Conservation (phyloP, 352 stramenopile genomes). For the Thalassiosira pacifica region DNA sequence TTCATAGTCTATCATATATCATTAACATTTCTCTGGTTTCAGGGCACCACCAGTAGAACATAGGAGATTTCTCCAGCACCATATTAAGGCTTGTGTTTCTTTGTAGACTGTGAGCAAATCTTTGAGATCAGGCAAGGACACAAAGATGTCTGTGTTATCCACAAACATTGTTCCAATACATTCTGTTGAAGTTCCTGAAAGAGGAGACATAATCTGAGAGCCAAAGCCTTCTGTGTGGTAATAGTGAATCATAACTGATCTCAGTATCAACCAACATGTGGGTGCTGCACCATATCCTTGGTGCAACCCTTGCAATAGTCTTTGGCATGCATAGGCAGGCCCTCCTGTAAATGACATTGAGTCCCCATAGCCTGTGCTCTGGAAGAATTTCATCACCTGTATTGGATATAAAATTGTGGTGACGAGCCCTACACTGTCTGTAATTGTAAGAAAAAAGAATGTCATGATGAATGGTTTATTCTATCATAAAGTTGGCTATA, state of each 20-base stretch:
- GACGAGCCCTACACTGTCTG: not conserved
- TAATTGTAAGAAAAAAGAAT: slow-evolving; percentile 8
- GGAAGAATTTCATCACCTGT: slow-evolving; percentile 23
- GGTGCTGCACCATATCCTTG: not conserved
- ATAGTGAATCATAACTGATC: too few species aligned
- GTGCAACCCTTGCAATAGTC: slow-evolving; percentile 8
- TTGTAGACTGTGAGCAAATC: not conserved
- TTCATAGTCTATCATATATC: too few species aligned
- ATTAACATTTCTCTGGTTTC: too few species aligned
- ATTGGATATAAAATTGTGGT: slow-evolving; percentile 25
- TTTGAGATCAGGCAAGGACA: not conserved
- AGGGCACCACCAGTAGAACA: too few species aligned
- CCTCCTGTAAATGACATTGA: slow-evolving; percentile 26
- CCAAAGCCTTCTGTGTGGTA: not conserved
- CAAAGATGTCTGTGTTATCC: not conserved
- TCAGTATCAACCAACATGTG: too few species aligned
- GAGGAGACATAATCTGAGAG: not conserved
- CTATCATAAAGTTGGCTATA: not conserved
- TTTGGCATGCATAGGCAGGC: too few species aligned
- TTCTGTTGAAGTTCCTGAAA: not conserved
- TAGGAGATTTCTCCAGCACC: not conserved
- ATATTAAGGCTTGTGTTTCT: not conserved
- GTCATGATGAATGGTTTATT: slow-evolving; percentile 42
- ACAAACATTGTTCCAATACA: not conserved
- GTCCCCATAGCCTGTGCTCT: not conserved